Percentiles rank a stretch among this genome's conserved stretches.
Evolutionary conservation across 345 rosid genomes (phyloP).

Genomic region (Lumnitzera racemosa): DNA sequence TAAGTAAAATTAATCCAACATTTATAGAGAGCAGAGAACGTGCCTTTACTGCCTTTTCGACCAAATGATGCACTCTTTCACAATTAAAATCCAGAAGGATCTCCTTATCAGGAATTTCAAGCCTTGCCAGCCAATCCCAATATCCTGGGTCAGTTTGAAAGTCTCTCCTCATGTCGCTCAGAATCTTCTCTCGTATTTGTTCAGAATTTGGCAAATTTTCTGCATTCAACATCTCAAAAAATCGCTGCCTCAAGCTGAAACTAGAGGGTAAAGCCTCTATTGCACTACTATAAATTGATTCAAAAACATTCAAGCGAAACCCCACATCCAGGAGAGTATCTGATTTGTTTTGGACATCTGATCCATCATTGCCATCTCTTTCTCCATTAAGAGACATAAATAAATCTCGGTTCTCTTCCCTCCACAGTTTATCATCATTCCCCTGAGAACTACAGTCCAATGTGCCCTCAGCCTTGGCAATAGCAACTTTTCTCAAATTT

Average conservation of each 20-base stretch:
- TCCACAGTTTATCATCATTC: constrained; percentile 47
- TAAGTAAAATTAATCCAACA: not conserved
- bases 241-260: constrained; percentile 57
- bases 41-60: constrained; percentile 71
- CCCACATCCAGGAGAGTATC: constrained; percentile 44
- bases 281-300: constrained; percentile 61
- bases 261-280: constrained; percentile 62
- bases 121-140: constrained; percentile 94
- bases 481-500: constrained; percentile 71
- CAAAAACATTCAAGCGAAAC: constrained; percentile 55
- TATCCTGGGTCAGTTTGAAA: constrained; percentile 57
- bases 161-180: constrained; percentile 71
- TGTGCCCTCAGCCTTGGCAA: constrained; percentile 68
- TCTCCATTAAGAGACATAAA: constrained; percentile 64
- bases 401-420: constrained; percentile 52
- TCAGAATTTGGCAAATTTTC: constrained; percentile 57
- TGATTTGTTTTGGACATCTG: constrained; percentile 26
- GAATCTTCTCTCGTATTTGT: constrained; percentile 46
- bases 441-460: constrained; percentile 31
- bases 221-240: constrained; percentile 70
- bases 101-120: constrained; percentile 32
- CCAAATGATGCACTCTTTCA: constrained; percentile 18
- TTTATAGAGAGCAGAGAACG: not conserved
- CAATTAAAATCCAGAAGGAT: constrained; percentile 15
- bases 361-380: constrained; percentile 18